Conservation (phyloP, 352 stramenopile genomes). For the Blastocystis hominis region DNA sequence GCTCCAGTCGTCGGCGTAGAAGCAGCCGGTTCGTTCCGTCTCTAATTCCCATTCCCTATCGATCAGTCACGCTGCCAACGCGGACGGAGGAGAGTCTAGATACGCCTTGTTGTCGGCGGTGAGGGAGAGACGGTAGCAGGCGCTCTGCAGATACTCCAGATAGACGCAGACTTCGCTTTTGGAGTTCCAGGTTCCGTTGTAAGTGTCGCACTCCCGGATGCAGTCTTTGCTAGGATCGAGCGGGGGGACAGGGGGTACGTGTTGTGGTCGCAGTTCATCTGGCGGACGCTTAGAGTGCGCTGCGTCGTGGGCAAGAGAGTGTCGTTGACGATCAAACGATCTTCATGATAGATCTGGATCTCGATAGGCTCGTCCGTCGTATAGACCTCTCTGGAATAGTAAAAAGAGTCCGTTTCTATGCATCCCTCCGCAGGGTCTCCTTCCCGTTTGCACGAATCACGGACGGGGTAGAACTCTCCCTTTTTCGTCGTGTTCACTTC, state of each 20-base stretch:
- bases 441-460: conserved; percentile 33
- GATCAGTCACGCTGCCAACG: not conserved
- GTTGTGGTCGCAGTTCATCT: conserved; percentile 7
- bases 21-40: not conserved
- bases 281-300: not conserved
- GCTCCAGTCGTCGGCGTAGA: not conserved
- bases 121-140: conserved; percentile 10
- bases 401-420: not conserved
- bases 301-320: not conserved
- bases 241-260: not conserved
- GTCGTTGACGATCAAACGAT: not conserved
- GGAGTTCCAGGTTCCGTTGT: not conserved
- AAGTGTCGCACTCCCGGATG: not conserved
- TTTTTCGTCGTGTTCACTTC: not conserved
- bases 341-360: not conserved
- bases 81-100: not conserved
- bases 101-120: not conserved
- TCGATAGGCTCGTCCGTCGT: not conserved
- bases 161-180: not conserved
- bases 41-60: conserved; percentile 10
- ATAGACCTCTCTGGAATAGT: not conserved
- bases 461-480: conserved; percentile 18
- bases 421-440: conserved; percentile 44
- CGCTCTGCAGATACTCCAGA: not conserved
- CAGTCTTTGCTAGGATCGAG: not conserved